These are phyloP conservation scores for Tolypocladium guangdongense DNA, from an alignment of 2,329 filamentous ascomycete genomes.

Conservation along the genomic window DNA sequence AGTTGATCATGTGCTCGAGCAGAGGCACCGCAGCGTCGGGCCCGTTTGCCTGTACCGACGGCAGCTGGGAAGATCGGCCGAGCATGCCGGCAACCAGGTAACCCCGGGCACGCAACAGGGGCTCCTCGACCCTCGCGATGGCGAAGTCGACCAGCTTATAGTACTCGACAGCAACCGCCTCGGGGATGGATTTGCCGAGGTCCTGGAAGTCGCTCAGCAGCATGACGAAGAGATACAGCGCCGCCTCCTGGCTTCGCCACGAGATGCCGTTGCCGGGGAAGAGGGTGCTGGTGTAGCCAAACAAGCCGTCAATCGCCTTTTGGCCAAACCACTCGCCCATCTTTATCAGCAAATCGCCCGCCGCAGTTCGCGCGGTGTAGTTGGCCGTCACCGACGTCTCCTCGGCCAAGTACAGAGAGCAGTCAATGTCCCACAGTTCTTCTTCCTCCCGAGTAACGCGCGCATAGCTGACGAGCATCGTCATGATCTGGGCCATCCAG, in stretches of 20 bases:
- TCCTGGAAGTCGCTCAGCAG: conserved; percentile 76
- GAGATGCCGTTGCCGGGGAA: conserved; percentile 45
- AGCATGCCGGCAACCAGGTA: conserved; percentile 78
- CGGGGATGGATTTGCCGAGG: conserved; percentile 57
- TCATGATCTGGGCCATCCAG: conserved; percentile 85
- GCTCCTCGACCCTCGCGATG: conserved; percentile 56
- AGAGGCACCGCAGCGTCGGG: conserved; percentile 26
- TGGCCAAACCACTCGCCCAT: conserved; percentile 79
- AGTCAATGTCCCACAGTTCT: conserved; percentile 91
- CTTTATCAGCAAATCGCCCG: conserved; percentile 86
- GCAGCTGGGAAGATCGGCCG: conserved; percentile 55
- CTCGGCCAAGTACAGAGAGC: conserved; percentile 89
- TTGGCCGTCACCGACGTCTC: conserved; percentile 92
- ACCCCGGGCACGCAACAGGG: conserved; percentile 74
- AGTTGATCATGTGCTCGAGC: conserved; percentile 62
- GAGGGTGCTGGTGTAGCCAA: conserved; percentile 63
- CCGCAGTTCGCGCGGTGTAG: conserved; percentile 88
- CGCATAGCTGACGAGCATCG: conserved; percentile 72
- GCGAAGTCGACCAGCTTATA: conserved; percentile 72
- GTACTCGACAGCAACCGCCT: conserved; percentile 60
- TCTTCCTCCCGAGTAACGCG: conserved; percentile 90
- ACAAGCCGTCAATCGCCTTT: conserved; percentile 66
- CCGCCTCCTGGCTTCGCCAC: conserved; percentile 64
- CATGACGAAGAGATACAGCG: conserved; percentile 77
- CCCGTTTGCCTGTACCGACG: conserved; percentile 26